Evolutionary conservation across 2,329 filamentous ascomycete genomes (phyloP).

Genomic region (Ambrosiella beaveri): DNA sequence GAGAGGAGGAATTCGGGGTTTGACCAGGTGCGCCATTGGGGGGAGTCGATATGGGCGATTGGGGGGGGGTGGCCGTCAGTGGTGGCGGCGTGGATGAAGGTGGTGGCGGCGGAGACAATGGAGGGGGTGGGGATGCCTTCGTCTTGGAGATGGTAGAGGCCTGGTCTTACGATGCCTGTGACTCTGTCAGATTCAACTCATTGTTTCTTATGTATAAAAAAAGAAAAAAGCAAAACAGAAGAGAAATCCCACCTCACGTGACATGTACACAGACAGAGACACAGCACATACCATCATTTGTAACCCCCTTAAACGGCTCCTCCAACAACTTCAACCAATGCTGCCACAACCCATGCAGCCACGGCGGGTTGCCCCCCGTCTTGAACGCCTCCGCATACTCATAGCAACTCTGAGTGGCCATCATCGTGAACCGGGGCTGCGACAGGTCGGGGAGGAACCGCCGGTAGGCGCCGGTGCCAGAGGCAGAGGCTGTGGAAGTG

Average conservation of each 20-base stretch:
- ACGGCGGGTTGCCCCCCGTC: conserved; percentile 41
- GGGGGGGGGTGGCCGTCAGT: conserved; percentile 14
- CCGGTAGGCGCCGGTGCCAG: conserved; percentile 12
- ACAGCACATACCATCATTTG: conserved; percentile 38
- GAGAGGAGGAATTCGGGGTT: conserved; percentile 60
- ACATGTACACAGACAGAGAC: neutral
- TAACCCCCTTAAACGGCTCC: conserved; percentile 56
- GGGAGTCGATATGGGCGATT: conserved; percentile 47
- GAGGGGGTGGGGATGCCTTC: conserved; percentile 41
- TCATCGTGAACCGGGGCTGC: conserved; percentile 42
- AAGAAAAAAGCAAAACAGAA: neutral
- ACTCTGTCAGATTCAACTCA: neutral
- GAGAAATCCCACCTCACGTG: neutral
- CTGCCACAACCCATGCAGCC: conserved; percentile 43
- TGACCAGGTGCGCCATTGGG: conserved; percentile 52
- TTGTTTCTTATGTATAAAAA: neutral
- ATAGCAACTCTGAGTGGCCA: conserved; percentile 44
- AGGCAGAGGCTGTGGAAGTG: neutral
- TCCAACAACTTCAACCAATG: conserved; percentile 41
- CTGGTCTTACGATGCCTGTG: conserved; percentile 31
- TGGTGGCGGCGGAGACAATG: conserved; percentile 35
- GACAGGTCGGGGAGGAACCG: conserved; percentile 38
- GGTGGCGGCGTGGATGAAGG: conserved; percentile 29
- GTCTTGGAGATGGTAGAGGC: conserved; percentile 42
- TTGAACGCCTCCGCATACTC: conserved; percentile 46